phyloP scores from a whole-genome alignment of 169 alveolate genomes.

The Cryptosporidium parvum region DNA sequence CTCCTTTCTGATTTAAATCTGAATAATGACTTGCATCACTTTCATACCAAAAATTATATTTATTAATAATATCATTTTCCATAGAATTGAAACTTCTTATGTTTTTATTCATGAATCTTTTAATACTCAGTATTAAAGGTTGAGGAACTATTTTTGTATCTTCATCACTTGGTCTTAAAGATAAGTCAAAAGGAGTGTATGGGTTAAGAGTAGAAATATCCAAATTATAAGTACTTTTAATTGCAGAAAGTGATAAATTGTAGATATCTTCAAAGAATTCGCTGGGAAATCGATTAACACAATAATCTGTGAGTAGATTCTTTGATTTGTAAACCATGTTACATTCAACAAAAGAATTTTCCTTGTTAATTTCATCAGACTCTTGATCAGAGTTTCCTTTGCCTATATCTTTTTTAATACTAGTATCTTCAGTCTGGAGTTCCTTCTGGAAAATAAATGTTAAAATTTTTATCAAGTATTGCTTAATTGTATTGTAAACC shows the following conservation, averaged over 20 bases:
- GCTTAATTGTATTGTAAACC: constrained; percentile 34
- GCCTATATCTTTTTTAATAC: not conserved
- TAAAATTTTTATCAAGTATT: not conserved
- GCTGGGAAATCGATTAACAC: constrained; percentile 13
- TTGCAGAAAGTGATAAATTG: not conserved
- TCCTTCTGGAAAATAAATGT: constrained; percentile 24
- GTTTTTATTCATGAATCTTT: not conserved
- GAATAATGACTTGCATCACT: no score
- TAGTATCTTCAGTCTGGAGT: not conserved
- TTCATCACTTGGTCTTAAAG: not conserved
- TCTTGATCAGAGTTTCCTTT: not conserved
- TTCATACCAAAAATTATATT: not conserved
- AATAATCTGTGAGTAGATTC: constrained; percentile 26
- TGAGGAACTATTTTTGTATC: constrained; percentile 17
- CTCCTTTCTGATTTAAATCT: not conserved
- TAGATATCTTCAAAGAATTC: not conserved
- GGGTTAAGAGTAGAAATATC: constrained; percentile 35
- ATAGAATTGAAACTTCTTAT: not conserved
- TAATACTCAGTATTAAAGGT: constrained; percentile 31
- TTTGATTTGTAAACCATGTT: constrained; percentile 5
- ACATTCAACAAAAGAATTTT: constrained; percentile 22
- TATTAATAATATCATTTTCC: not conserved
- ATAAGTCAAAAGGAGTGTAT: constrained; percentile 36
- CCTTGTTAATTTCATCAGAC: not conserved
- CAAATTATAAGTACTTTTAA: constrained; percentile 5